Evolutionary conservation across 2,329 filamentous ascomycete species (phyloP), one percentile per base, ranked within the genome.

Genomic region (Ceratocystis harringtonii): DNA sequence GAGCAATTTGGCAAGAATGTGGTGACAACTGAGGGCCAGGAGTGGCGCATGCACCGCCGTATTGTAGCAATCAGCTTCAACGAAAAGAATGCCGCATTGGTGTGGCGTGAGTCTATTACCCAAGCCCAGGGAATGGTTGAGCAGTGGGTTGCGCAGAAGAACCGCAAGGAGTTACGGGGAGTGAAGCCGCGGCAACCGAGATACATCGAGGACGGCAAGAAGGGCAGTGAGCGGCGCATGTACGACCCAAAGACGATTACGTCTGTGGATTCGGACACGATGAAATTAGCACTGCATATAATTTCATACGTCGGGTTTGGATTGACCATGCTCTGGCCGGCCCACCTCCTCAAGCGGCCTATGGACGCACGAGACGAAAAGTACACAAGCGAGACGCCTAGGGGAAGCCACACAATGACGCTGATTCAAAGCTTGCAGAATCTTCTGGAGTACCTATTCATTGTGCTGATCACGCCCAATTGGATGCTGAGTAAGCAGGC

Each of bases 21-120:
- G 1, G 75, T 92, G 25, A 84, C 83, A 0, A 84, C 85, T 1
- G 88, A 92, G 73, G 88, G 88, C 1, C 72, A 77, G 0, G 74
- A 81, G 32, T 92, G 88, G 89, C 84, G 84, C 41, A 79, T 82
- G 74, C 88, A 92, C 72, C 82, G 88, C 68, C 90, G 88, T 74
- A 80, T 85, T 55, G 87, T 84, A 0, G 82, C 85, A 32, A 84
- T 87, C 0, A 83, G 83, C 3, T 92, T 92, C 74, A 89, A 86
- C 66, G 89, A 92, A 76, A 84, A 81, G 75, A 92, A 90, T 73
- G 86, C 89, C 66, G 78, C 80, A 15, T 73, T 88, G 30, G 84
- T 88, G 1, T 89, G 85, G 73, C 76, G 75, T 7, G 85, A 89
- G 72, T 79, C 81, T 1, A 76, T 87, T 25, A 69, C 71, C 8